phyloP scores from a whole-genome alignment of 768 basidiomycete species.

The Brasilioporus rufonigricans region DNA sequence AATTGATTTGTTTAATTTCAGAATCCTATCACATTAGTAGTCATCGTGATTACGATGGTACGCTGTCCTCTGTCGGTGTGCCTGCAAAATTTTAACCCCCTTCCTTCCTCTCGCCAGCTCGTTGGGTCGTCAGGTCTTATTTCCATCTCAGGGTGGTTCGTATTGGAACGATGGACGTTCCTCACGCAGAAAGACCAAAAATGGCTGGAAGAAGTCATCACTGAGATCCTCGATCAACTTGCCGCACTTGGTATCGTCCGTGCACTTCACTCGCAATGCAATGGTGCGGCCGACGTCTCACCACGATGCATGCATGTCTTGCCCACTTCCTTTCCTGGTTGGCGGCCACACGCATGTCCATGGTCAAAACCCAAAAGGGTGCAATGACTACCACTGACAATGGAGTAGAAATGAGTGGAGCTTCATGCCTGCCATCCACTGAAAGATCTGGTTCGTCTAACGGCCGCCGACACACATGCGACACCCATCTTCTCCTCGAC shows the following conservation, averaged over 20 bases:
- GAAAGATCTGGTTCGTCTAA: constrained; percentile 2
- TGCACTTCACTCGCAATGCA: constrained; percentile 18
- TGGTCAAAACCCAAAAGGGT: not conserved
- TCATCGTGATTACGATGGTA: constrained; percentile 70
- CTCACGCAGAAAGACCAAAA: constrained; percentile 42
- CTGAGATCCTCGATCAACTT: constrained; percentile 21
- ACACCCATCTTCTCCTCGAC: constrained; percentile 19
- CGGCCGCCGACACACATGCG: not conserved
- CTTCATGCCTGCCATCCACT: not conserved
- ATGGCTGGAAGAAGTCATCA: constrained; percentile 44
- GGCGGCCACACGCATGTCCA: not conserved
- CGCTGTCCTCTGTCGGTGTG: not conserved
- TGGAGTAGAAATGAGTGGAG: not conserved
- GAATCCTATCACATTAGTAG: constrained; percentile 57
- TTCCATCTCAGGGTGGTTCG: constrained; percentile 53
- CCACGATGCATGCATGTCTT: constrained; percentile 5
- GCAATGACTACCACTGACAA: not conserved
- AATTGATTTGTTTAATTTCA: constrained; percentile 25
- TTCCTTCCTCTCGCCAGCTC: constrained; percentile 10
- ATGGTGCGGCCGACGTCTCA: constrained; percentile 23
- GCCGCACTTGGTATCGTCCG: constrained; percentile 23
- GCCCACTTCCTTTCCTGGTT: constrained; percentile 14
- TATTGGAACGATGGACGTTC: constrained; percentile 47
- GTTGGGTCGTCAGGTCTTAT: constrained; percentile 38
- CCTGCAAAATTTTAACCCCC: not conserved